Evolutionary conservation across 345 rosid genomes (phyloP), one percentile per base, ranked within the genome.

Genomic region (Eucalyptus brandiana): DNA sequence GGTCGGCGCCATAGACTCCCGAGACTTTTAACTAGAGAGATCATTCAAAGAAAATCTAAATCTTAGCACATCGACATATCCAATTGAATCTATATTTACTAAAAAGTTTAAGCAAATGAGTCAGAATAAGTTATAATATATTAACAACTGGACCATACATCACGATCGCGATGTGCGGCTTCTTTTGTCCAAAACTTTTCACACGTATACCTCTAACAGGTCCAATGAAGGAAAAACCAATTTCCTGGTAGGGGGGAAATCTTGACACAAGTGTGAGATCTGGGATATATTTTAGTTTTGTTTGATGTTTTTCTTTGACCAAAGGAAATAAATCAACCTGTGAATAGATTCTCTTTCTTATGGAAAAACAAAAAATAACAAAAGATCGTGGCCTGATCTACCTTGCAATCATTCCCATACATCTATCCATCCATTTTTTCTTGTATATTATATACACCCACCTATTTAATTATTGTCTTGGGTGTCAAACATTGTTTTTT

Each of bases 1-100:
- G 37, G 19, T 65, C 4, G 19, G 18, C 6, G 0, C 11, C n/a
- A 16, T n/a, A 65, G 21, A 65, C 5, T 0, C 19, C 2, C 2
- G 1, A 76, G 2, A 76, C 16, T 76, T 76, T 40, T 23, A 76
- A 21, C 0, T 12, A 2, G 15, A 40, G 16, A 72, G 45, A 72
- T 37, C 45, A 8, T 37, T 21, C 3, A 37, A 19, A 40, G 14
- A 40, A 42, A 72, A 13, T 76, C 1, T 7, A 76, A 76, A 3
- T 76, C 4, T 37, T 21, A 72, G 1, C 15, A 19, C 7, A 4
- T 37, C 45, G 21, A 72, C 7, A 37, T 37, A 37, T 34, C 2
- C 2, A 72, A 17, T 34, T 10, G 5, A 6, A 72, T 5, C 4
- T 10, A 72, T 72, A 9, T 72, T 72, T 12, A 18, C 4, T 5